A percentile compares a stretch with the other conserved stretches of the same genome.
Conservation (phyloP, 352 stramenopile species). For the Globisporangium nodosum region DNA sequence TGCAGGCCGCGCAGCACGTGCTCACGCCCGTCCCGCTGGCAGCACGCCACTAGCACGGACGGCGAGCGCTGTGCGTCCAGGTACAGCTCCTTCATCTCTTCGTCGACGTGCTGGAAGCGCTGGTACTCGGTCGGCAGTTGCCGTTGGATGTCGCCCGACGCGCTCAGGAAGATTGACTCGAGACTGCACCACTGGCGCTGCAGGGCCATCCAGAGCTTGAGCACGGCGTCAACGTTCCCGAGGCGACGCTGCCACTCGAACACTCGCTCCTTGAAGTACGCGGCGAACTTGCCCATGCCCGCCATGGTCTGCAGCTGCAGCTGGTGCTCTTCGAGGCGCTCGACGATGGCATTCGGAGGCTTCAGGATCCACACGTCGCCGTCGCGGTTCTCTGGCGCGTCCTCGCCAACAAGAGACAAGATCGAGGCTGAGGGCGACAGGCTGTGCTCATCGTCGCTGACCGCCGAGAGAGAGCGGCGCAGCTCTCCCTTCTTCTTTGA, state of each 20-base stretch:
- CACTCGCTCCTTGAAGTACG: constrained; percentile 94
- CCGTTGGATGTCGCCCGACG: constrained; percentile 87
- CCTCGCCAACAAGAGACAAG: not conserved
- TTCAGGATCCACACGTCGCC: constrained; percentile 88
- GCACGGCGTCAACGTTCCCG: constrained; percentile 89
- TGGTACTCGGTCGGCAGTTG: constrained; percentile 91
- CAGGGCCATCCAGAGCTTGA: constrained; percentile 91
- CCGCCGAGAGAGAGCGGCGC: too few relatives aligned
- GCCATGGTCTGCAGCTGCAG: constrained; percentile 94
- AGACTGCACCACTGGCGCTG: constrained; percentile 91
- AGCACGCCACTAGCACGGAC: constrained; percentile 67
- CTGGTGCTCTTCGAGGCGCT: constrained; percentile 93
- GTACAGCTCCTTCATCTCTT: constrained; percentile 80
- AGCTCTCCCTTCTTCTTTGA: not conserved
- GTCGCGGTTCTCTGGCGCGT: constrained; percentile 20
- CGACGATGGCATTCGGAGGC: constrained; percentile 89
- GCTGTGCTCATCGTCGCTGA: not conserved
- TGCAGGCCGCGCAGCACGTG: constrained; percentile 77
- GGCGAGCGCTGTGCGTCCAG: constrained; percentile 55
- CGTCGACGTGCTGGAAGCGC: constrained; percentile 84
- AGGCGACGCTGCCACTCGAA: constrained; percentile 92
- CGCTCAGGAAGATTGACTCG: constrained; percentile 93
- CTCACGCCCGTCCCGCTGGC: constrained; percentile 75
- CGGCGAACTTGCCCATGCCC: constrained; percentile 95
- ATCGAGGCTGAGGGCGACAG: not conserved